Base-by-base conservation (phyloP, 2,329 filamentous ascomycete species). In the Colletotrichum spinosum region DNA sequence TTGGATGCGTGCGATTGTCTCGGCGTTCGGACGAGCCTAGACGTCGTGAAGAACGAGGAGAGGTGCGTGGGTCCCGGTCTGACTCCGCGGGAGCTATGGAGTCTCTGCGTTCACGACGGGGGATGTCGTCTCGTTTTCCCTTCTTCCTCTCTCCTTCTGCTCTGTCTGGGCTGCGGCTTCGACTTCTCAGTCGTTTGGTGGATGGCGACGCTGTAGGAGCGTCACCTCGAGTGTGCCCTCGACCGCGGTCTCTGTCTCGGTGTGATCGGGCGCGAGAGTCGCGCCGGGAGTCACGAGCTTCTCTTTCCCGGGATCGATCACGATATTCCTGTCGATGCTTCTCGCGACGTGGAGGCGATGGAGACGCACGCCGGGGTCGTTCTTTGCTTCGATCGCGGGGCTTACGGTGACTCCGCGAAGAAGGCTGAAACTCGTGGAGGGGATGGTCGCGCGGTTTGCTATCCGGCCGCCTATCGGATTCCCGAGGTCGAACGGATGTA, bases 321-420 rank as follows among this genome's bases (percentile, higher is more conserved):
- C 55, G 52, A 17, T 5, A 48, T n/a, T 55, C 41, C 17, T 66
- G 57, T 13, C 45, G 46, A n/a, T 54, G 46, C n/a, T 61, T 57
- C 15, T 68, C 57, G 41, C 65, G 65, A 46, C 63, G 68, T 13
- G 41, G 8, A 25, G 67, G 55, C n/a, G 68, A 66, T 34, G 57
- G 49, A 63, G 71, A 67, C 69, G 71, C 38, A 76, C 73, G 72
- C 72, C 72, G 69, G 69, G 69, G 38, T 4, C 74, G 68, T 64
- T 72, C 63, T 78, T 73, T 62, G 69, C 62, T 67, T 38, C 60
- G 68, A 17, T 68, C 60, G 59, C 56, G 57, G 37, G 52, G 25
- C 49, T 52, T 63, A n/a, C 56, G 60, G 50, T 61, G 64, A 39
- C 17, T 48, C 51, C 63, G 67, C 34, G 39, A 46, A 54, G 63